Conservation (phyloP, 768 basidiomycete genomes). For the Mycena leptocephala region DNA sequence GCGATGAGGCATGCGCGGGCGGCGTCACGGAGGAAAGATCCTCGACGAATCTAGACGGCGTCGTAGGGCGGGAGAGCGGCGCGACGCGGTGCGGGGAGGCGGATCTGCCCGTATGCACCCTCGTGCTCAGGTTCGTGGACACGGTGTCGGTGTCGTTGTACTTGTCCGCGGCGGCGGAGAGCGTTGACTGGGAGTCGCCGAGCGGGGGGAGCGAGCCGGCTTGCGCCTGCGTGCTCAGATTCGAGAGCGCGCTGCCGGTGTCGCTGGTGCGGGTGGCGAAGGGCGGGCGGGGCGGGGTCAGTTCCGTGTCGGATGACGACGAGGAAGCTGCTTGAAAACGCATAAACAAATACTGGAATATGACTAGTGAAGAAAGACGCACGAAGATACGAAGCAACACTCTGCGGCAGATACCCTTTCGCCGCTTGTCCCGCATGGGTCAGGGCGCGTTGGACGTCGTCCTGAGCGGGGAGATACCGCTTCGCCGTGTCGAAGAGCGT, state of each 20-base stretch:
- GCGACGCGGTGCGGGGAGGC: conserved; percentile 42
- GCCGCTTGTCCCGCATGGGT: conserved; percentile 25
- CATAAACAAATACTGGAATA: background rate
- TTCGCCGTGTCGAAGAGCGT: background rate
- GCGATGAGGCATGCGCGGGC: no score
- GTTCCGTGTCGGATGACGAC: background rate
- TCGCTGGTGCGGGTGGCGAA: background rate
- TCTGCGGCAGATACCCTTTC: conserved; percentile 15
- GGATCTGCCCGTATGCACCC: conserved; percentile 29
- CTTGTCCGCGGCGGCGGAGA: background rate
- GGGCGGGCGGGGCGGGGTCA: background rate
- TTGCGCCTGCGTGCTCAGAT: conserved; percentile 26
- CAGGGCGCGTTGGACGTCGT: conserved; percentile 24
- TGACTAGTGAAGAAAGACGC: background rate
- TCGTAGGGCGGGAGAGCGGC: conserved; percentile 28
- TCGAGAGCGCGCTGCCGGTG: background rate
- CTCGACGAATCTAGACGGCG: no score
- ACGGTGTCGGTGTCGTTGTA: no score
- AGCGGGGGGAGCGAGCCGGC: conserved; percentile 9
- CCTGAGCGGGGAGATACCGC: conserved; percentile 8
- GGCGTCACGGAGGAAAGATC: no score
- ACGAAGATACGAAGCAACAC: conserved; percentile 19
- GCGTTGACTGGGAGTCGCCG: background rate
- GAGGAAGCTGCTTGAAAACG: background rate
- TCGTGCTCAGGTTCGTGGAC: conserved; percentile 21